A percentile compares a stretch with the other conserved stretches of the same genome.
Conservation (phyloP, 2,329 filamentous ascomycete genomes). For the Pleurostoma richardsiae region DNA sequence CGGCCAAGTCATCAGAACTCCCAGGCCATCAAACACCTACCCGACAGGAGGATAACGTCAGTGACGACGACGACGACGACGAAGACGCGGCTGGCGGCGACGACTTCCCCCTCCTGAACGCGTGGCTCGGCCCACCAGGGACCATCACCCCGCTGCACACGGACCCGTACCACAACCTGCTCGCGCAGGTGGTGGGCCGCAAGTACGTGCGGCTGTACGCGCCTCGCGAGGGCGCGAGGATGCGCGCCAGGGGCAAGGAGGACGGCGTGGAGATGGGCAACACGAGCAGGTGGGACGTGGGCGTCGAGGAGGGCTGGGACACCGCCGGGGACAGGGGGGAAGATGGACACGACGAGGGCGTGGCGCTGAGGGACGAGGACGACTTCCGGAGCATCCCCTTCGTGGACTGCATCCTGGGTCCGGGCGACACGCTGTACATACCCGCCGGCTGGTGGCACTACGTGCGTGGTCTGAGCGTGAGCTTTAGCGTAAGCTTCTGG, state of each 20-base stretch:
- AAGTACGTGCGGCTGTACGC: conserved; percentile 92
- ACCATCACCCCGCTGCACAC: conserved; percentile 93
- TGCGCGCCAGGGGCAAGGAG: conserved; percentile 60
- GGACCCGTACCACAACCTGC: conserved; percentile 88
- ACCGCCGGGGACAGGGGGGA: conserved; percentile 7
- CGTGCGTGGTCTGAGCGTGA: conserved; percentile 76
- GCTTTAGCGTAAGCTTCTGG: conserved; percentile 97
- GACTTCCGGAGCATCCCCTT: conserved; percentile 58
- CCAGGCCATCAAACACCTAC: conserved; percentile 1
- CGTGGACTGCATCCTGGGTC: conserved; percentile 71
- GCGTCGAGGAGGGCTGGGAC: conserved; percentile 61
- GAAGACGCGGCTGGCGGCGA: conserved; percentile 9
- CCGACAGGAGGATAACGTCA: conserved; percentile 20
- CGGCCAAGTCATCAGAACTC: too few species aligned
- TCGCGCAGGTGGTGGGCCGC: conserved; percentile 80
- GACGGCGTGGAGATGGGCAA: conserved; percentile 87
- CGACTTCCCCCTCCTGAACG: conserved; percentile 66
- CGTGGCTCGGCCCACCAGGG: conserved; percentile 84
- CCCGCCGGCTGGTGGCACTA: conserved; percentile 99
- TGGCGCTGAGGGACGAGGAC: conserved; percentile 9
- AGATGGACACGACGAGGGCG: conserved; percentile 14
- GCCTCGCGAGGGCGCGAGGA: conserved; percentile 50
- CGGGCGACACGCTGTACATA: conserved; percentile 84
- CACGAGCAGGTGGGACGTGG: conserved; percentile 76
- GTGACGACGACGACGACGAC: too few species aligned